Conservation (phyloP, 2,329 filamentous ascomycete genomes). For the Colletotrichum coccodes region DNA sequence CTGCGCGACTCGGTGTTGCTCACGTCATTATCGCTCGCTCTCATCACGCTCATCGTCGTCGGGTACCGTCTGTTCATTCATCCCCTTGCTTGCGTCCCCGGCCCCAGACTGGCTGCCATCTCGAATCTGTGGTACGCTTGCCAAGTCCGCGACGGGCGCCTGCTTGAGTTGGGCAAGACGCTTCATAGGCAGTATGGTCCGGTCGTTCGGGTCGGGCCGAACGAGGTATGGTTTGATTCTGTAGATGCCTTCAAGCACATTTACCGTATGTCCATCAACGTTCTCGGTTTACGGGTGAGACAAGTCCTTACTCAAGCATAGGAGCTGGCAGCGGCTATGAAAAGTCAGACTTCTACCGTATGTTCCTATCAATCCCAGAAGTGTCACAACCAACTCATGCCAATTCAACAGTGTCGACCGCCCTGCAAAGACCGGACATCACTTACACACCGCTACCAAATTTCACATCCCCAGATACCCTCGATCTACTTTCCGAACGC, state of each 20-base stretch:
- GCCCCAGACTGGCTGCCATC: slow-evolving; percentile 56
- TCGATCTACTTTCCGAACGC: slow-evolving; percentile 62
- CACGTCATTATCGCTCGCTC: neutral
- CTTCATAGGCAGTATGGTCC: slow-evolving; percentile 60
- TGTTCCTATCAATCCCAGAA: neutral
- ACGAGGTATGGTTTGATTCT: slow-evolving; percentile 64
- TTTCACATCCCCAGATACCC: slow-evolving; percentile 50
- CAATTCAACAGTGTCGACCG: slow-evolving; percentile 53
- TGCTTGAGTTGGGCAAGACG: slow-evolving; percentile 51
- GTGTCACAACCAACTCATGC: neutral
- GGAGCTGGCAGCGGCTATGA: slow-evolving; percentile 58
- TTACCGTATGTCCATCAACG: slow-evolving; percentile 50
- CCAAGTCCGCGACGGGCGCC: slow-evolving; percentile 54
- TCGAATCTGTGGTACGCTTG: slow-evolving; percentile 60
- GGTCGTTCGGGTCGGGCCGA: slow-evolving; percentile 62
- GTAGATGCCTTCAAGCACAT: slow-evolving; percentile 58
- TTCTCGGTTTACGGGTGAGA: neutral
- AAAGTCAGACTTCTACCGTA: slow-evolving; percentile 64
- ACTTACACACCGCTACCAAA: slow-evolving; percentile 43
- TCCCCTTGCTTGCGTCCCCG: slow-evolving; percentile 55
- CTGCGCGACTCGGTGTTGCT: neutral
- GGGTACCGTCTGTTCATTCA: slow-evolving; percentile 55
- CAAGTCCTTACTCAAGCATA: slow-evolving; percentile 35
- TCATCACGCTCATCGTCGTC: neutral
- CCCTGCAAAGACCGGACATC: slow-evolving; percentile 53